phyloP scores from a whole-genome alignment of 2,329 filamentous ascomycete species.

The Aspergillus sp. region DNA sequence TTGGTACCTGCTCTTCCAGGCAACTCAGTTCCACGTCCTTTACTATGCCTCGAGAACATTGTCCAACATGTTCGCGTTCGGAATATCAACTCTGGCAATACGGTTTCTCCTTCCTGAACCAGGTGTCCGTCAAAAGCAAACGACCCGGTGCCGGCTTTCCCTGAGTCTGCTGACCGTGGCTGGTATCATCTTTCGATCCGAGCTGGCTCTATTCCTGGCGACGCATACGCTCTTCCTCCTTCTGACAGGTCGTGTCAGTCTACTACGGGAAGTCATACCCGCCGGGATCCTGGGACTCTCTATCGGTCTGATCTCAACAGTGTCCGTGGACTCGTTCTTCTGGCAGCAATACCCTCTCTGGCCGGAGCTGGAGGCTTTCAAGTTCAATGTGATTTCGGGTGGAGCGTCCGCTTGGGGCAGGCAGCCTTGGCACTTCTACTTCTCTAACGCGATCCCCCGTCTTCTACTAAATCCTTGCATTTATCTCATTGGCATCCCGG shows the following conservation, averaged over 20 bases:
- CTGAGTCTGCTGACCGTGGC: conserved; percentile 72
- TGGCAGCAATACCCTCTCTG: conserved; percentile 75
- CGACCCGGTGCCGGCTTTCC: conserved; percentile 54
- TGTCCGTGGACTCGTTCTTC: conserved; percentile 83
- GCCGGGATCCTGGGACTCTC: conserved; percentile 59
- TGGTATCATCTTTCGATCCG: conserved; percentile 80
- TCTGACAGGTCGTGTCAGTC: conserved; percentile 46
- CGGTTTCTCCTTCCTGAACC: conserved; percentile 45
- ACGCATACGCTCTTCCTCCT: conserved; percentile 62
- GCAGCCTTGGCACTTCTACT: conserved; percentile 80
- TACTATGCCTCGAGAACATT: conserved; percentile 89
- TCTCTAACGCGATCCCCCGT: conserved; percentile 70
- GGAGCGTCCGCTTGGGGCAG: conserved; percentile 83
- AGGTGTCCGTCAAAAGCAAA: conserved; percentile 13
- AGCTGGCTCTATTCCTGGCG: conserved; percentile 73
- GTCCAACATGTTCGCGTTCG: conserved; percentile 95
- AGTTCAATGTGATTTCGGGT: conserved; percentile 82
- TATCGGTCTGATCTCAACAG: conserved; percentile 61
- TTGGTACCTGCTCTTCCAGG: conserved; percentile 75
- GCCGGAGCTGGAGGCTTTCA: conserved; percentile 85
- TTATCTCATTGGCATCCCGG: conserved; percentile 46
- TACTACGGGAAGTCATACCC: conserved; percentile 52
- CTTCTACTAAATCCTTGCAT: conserved; percentile 74
- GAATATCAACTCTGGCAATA: conserved; percentile 47
- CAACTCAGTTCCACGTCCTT: conserved; percentile 82